phyloP scores from a whole-genome alignment of 352 stramenopile genomes.

The Pythium phragmitis region DNA sequence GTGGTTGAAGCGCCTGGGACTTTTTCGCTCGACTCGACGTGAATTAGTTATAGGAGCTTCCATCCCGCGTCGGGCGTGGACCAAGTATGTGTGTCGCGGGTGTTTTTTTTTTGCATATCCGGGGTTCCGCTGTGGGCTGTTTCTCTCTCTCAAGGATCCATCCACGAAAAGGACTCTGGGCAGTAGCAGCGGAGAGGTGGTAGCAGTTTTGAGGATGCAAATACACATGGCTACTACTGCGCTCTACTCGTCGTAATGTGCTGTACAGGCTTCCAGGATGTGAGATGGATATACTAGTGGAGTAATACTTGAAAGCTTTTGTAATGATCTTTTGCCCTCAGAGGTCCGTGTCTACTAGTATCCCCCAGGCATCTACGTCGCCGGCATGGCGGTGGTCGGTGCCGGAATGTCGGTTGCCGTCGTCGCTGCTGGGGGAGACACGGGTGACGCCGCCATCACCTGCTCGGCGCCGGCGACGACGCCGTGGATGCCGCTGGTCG shows the following conservation, averaged over 20 bases:
- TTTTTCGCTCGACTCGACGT: constrained; percentile 15
- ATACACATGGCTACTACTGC: constrained; percentile 13
- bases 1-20: constrained; percentile 27
- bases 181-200: neutral
- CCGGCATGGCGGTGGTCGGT: constrained; percentile 7
- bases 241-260: constrained; percentile 4
- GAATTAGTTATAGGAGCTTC: constrained; percentile 31
- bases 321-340: neutral
- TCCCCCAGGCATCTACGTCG: neutral
- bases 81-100: constrained; percentile 20
- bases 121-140: neutral
- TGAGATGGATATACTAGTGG: neutral
- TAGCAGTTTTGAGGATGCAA: constrained; percentile 14
- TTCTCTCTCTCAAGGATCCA: neutral
- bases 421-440: constrained; percentile 9
- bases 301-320: constrained; percentile 1
- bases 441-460: constrained; percentile 21
- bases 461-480: constrained; percentile 21
- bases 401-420: constrained; percentile 15
- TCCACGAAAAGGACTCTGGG: neutral
- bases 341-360: neutral
- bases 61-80: constrained; percentile 8
- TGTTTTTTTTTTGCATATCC: constrained; percentile 22
- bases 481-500: constrained; percentile 5
- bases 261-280: too few relatives aligned